A percentile compares a stretch with the other conserved stretches of the same genome.
phyloP scores from a whole-genome alignment of 192 early-diverging fungal species.

The Bifiguratus adelaidae region DNA sequence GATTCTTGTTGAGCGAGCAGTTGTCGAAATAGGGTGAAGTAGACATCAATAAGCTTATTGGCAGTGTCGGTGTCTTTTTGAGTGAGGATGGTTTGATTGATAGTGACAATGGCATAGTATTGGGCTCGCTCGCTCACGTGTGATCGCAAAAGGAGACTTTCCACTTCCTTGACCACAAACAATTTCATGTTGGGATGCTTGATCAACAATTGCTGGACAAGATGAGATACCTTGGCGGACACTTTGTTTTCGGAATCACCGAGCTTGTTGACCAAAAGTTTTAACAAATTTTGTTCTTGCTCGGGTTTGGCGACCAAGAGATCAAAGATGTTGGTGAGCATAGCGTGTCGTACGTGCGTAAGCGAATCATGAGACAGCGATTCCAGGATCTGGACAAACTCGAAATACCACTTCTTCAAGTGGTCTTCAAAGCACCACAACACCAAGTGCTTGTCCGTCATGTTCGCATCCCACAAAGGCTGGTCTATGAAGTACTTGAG shows the following conservation, averaged over 20 bases:
- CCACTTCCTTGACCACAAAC: constrained; percentile 78
- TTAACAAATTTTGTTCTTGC: constrained; percentile 91
- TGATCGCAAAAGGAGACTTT: constrained; percentile 74
- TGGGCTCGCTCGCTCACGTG: constrained; percentile 67
- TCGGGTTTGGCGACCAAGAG: constrained; percentile 83
- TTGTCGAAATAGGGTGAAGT: constrained; percentile 84
- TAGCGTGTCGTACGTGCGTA: constrained; percentile 71
- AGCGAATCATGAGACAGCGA: constrained; percentile 81
- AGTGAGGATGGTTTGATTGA: constrained; percentile 89
- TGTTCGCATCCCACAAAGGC: constrained; percentile 46
- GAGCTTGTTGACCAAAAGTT: constrained; percentile 89
- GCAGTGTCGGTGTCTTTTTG: constrained; percentile 61
- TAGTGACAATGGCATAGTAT: constrained; percentile 84
- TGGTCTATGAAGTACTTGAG: constrained; percentile 91
- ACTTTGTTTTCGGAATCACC: constrained; percentile 86
- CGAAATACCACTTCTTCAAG: constrained; percentile 85
- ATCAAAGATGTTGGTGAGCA: constrained; percentile 63
- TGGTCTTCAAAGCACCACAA: constrained; percentile 93
- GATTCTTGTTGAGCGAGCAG: constrained; percentile 47
- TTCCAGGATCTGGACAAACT: constrained; percentile 84
- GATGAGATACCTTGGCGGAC: constrained; percentile 71
- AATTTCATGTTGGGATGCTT: constrained; percentile 79
- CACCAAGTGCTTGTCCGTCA: constrained; percentile 65
- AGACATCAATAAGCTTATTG: constrained; percentile 78
- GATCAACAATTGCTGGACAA: constrained; percentile 66